A percentile compares a stretch with the other conserved stretches of the same genome.
These are phyloP conservation scores for Elongisporangium anandrum DNA, from an alignment of 352 stramenopile species.

Conservation along the genomic window DNA sequence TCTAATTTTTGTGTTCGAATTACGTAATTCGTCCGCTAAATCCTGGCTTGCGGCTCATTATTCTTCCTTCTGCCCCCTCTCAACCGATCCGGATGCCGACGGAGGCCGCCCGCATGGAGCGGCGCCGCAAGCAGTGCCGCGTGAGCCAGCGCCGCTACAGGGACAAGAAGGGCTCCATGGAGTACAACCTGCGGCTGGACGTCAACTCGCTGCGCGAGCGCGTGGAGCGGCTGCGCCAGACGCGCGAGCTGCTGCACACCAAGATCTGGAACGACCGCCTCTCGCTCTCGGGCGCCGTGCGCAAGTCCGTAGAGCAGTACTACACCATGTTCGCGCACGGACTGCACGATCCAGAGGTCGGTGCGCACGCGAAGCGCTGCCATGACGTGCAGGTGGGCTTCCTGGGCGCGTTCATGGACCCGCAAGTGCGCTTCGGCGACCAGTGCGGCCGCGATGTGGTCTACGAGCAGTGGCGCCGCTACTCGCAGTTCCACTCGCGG, in stretches of 20 bases:
- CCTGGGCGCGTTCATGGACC: conserved; percentile 37
- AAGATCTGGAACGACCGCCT: conserved; percentile 45
- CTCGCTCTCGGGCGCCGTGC: conserved; percentile 29
- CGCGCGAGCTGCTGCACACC: conserved; percentile 36
- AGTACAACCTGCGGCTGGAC: conserved; percentile 68
- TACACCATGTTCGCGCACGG: conserved; percentile 54
- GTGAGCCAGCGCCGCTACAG: conserved; percentile 72
- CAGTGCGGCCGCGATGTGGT: conserved; percentile 29
- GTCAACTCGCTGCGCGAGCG: conserved; percentile 60
- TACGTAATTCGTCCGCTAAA: background rate
- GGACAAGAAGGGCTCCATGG: conserved; percentile 59
- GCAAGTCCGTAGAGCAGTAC: conserved; percentile 69
- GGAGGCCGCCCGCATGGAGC: conserved; percentile 27
- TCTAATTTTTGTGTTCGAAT: background rate
- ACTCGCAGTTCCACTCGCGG: conserved; percentile 49
- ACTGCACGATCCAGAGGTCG: conserved; percentile 43
- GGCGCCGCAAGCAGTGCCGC: conserved; percentile 59
- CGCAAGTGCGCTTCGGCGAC: conserved; percentile 31
- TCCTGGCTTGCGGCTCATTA: background rate
- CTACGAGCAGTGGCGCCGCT: conserved; percentile 58
- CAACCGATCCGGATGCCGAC: background rate
- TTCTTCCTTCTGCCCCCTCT: background rate
- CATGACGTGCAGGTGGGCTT: conserved; percentile 56
- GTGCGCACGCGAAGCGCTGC: conserved; percentile 35
- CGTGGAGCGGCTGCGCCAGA: conserved; percentile 45